Base-by-base conservation (phyloP, 129 eudicot species). In the Artemisia annua region DNA sequence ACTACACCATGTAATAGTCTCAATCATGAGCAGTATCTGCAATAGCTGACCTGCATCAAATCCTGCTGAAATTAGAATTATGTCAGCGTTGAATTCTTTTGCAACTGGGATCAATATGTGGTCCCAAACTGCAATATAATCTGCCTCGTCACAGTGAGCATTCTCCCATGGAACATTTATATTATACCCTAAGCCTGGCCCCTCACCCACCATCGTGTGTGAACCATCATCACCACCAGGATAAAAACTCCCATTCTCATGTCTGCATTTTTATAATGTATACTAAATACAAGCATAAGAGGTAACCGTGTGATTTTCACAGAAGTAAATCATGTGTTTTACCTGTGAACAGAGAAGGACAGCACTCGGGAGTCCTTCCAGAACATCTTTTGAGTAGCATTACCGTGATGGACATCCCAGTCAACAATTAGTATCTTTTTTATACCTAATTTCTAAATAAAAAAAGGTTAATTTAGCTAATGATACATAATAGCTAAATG, bases 361-460 rank as follows among this genome's bases (percentile, higher is more conserved):
- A 95, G 85, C 67, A 91, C 99, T 62, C 79, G 94, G 30, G 96
- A 79, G 80, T 95, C 97, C 70, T 90, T 85, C 82, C 82, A 95
- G 64, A 95, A 95, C 88, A 80, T 83, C 59, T 95, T 88, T 69
- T 95, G 99, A 74, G 97, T 95, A 28, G 94, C 99, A 78, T 95
- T 95, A 66, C 99, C 99, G 59, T 95, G 99, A 77, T 95, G 99
- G 11, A 95, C 96, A 75, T 95, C 99, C 99, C 99, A 95, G 70
- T 95, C 99, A 70, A 90, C 99, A 57, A 95, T 91, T 72, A 95
- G 69, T 57, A 95, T 83, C 78, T 82, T 95, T n/a, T 85, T 80
- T 15, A 95, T 78, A 26, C 96, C 97, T 73, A 90, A 82, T 13
- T 95, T 96, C 97, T 90, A 65, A 60, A 39, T 39, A 39, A 39